Evolutionary conservation across 139 green algal species (phyloP), one percentile per base, ranked within the genome.

Genomic region (Closterium sp.): DNA sequence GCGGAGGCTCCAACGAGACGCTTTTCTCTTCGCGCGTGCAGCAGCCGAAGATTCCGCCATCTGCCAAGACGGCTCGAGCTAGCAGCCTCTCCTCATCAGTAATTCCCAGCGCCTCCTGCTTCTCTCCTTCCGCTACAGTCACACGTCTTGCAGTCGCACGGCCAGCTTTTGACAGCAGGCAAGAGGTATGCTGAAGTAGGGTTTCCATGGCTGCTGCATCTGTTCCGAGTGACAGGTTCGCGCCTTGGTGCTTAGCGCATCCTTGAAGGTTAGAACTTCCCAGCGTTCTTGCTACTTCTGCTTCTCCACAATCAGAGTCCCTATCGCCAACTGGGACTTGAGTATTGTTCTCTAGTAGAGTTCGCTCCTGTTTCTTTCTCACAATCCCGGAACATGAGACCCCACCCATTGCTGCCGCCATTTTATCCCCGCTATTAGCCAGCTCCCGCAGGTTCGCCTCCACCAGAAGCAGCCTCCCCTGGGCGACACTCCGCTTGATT

Each of bases 371-470:
- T 45, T 45, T 45, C 38, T 45, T 45, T 45, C 38, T 45, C 38
- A 45, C 38, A 45, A 11, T 45, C 38, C 38, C 38, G 38, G 22
- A 19, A 32, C n/a, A 32, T 87, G 84, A 30, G 11, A 31, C 84
- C n/a, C n/a, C 84, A 30, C n/a, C 84, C 27, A 87, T 1, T 24
- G 28, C n/a, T 13, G 19, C 6, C 27, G 27, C 84, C 28, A 73
- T 4, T 6, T 10, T 22, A 73, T 73, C 50, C 50, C 50, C 50
- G 50, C 50, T 73, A 73, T 73, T 73, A 73, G 50, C 50, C 50
- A 73, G 50, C 50, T 73, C 91, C 87, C 88, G 73, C 62, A 93
- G 42, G 86, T 93, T 91, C 24, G 91, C 91, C n/a, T 92, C 87
- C 5, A 92, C 34, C 31, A 94, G 92, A n/a, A 94, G 85, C 62